Conservation (phyloP, 169 alveolate species). For the Plasmodium chabaudi region DNA sequence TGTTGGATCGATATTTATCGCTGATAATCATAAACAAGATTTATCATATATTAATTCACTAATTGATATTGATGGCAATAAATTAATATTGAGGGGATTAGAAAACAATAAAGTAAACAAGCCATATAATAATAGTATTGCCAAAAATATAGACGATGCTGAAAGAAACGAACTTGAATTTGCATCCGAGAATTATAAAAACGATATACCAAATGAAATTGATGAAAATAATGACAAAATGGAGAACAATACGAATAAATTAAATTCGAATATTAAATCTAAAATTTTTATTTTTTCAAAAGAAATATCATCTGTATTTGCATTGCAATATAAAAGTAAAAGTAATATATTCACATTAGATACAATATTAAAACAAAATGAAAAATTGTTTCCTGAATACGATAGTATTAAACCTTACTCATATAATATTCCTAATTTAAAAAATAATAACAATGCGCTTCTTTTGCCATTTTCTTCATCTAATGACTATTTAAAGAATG, state of each 20-base stretch:
- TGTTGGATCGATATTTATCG: constrained; percentile 67
- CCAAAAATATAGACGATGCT: constrained; percentile 17
- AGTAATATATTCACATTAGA: constrained; percentile 60
- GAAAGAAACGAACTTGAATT: constrained; percentile 2
- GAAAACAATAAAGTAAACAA: constrained; percentile 53
- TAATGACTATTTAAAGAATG: constrained; percentile 8
- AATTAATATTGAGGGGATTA: constrained; percentile 32
- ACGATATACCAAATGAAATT: background rate
- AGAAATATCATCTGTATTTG: constrained; percentile 58
- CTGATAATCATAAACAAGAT: constrained; percentile 36
- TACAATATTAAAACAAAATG: constrained; percentile 48
- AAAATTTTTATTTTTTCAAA: constrained; percentile 73
- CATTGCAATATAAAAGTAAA: constrained; percentile 33
- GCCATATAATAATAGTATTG: constrained; percentile 1
- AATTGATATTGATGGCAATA: constrained; percentile 63
- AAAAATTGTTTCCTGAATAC: constrained; percentile 24
- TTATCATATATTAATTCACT: constrained; percentile 47
- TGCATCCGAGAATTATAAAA: background rate
- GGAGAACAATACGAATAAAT: constrained; percentile 4
- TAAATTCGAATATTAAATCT: constrained; percentile 35
- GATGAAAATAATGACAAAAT: background rate
- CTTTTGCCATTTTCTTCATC: constrained; percentile 44
- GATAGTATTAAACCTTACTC: constrained; percentile 23
- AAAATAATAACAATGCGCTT: constrained; percentile 12
- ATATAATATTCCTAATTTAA: constrained; percentile 30